Evolutionary conservation across 2,329 filamentous ascomycete genomes (phyloP).

Genomic region (Nemania abortiva): DNA sequence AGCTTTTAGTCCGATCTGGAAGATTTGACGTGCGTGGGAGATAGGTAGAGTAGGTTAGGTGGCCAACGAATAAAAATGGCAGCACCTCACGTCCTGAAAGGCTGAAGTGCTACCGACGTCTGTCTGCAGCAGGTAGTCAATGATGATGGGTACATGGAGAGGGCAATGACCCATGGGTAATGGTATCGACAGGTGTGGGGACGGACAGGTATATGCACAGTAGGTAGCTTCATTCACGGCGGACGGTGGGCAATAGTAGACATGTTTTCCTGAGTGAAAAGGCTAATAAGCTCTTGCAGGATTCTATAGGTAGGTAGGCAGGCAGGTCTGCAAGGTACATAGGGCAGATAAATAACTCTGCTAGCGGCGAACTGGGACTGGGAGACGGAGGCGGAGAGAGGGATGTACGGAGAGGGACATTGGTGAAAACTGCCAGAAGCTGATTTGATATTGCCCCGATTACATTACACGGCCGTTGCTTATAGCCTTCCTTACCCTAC

Average conservation of each 20-base stretch:
- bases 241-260: constrained; percentile 19
- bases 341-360: constrained; percentile 3
- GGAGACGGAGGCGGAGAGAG: not conserved
- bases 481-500: constrained; percentile 26
- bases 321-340: not conserved
- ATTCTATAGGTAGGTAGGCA: not conserved
- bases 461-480: constrained; percentile 23
- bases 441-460: constrained; percentile 38
- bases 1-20: constrained; percentile 1
- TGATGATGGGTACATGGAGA: not conserved
- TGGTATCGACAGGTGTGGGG: constrained; percentile 21
- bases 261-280: constrained; percentile 24
- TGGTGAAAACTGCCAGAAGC: constrained; percentile 27
- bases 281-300: constrained; percentile 17
- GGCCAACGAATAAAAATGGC: constrained; percentile 11
- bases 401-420: not conserved
- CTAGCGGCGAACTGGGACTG: not conserved
- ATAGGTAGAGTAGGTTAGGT: not conserved
- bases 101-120: not conserved
- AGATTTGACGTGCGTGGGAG: not conserved
- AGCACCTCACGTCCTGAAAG: constrained; percentile 4
- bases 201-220: not conserved
- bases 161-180: not conserved
- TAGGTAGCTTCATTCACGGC: constrained; percentile 9
- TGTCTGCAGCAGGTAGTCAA: constrained; percentile 7